phyloP scores from a whole-genome alignment of 139 green algal species.

The Tetratostichococcus sp. region DNA sequence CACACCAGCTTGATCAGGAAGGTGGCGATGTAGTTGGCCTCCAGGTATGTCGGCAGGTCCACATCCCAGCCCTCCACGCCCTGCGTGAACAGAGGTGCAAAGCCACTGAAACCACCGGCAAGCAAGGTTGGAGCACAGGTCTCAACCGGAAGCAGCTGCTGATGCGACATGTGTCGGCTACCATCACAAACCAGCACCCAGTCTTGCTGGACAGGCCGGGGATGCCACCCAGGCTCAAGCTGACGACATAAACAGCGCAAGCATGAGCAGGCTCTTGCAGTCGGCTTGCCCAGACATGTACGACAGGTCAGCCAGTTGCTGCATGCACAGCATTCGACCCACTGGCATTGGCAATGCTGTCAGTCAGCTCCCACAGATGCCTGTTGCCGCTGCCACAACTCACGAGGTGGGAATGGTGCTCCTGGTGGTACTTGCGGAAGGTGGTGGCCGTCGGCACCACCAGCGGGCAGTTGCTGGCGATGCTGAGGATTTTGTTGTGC shows the following conservation, averaged over 20 bases:
- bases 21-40: conserved; percentile 34
- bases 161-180: too few species aligned
- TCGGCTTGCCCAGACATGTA: too few species aligned
- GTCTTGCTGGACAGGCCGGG: too few species aligned
- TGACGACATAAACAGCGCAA: too few species aligned
- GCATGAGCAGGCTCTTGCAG: too few species aligned
- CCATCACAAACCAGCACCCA: too few species aligned
- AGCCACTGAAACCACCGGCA: not conserved
- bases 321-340: too few species aligned
- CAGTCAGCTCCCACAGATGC: not conserved
- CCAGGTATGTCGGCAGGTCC: conserved; percentile 49
- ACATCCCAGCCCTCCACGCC: conserved; percentile 61
- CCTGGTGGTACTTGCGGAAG: conserved; percentile 74
- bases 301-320: too few species aligned
- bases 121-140: not conserved
- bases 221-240: too few species aligned
- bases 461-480: conserved; percentile 57
- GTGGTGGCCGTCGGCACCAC: conserved; percentile 54
- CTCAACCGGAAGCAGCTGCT: not conserved
- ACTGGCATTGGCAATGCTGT: too few species aligned
- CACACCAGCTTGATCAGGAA: conserved; percentile 35
- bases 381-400: not conserved
- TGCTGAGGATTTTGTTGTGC: conserved; percentile 53
- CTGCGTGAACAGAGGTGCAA: conserved; percentile 11
- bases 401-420: conserved; percentile 66